phyloP scores from a whole-genome alignment of 1,284 basidiomycete species.

The Papiliotrema laurentii region DNA sequence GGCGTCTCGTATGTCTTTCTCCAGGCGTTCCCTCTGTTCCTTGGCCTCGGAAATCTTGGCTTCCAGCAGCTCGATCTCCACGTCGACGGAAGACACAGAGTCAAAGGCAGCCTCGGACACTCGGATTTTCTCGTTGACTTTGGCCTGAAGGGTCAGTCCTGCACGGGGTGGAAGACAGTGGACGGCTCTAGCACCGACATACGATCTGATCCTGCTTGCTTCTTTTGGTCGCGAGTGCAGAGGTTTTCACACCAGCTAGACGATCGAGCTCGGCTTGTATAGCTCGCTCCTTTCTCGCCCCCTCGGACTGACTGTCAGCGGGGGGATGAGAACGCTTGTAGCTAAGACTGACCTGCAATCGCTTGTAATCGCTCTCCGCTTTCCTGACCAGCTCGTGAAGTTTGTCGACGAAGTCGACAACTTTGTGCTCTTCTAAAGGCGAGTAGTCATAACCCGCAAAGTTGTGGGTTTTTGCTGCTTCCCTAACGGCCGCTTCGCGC shows the following conservation, averaged over 20 bases:
- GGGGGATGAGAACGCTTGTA: not conserved
- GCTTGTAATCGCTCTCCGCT: conserved; percentile 37
- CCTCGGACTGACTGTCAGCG: conserved; percentile 22
- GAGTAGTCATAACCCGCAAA: conserved; percentile 66
- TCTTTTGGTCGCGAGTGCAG: conserved; percentile 33
- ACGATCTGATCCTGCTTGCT: conserved; percentile 61
- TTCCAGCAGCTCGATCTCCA: conserved; percentile 58
- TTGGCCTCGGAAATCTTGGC: conserved; percentile 65
- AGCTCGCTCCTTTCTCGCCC: conserved; percentile 35
- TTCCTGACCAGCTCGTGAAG: conserved; percentile 35
- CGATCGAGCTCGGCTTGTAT: conserved; percentile 38
- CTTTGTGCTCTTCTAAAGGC: conserved; percentile 36
- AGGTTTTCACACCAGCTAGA: conserved; percentile 27
- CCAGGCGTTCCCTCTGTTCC: conserved; percentile 56
- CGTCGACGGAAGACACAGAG: conserved; percentile 56
- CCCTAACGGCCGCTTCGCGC: conserved; percentile 68
- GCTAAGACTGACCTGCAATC: conserved; percentile 20
- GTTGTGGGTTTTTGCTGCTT: conserved; percentile 63
- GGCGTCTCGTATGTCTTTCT: conserved; percentile 57
- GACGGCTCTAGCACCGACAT: conserved; percentile 24
- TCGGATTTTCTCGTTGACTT: conserved; percentile 37
- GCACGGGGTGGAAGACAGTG: conserved; percentile 38
- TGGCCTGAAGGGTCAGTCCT: conserved; percentile 25
- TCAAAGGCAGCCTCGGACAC: conserved; percentile 58
- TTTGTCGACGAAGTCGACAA: conserved; percentile 36